Evolutionary conservation across 75 land plant species (phyloP).

Genomic region (Larix kaempferi): DNA sequence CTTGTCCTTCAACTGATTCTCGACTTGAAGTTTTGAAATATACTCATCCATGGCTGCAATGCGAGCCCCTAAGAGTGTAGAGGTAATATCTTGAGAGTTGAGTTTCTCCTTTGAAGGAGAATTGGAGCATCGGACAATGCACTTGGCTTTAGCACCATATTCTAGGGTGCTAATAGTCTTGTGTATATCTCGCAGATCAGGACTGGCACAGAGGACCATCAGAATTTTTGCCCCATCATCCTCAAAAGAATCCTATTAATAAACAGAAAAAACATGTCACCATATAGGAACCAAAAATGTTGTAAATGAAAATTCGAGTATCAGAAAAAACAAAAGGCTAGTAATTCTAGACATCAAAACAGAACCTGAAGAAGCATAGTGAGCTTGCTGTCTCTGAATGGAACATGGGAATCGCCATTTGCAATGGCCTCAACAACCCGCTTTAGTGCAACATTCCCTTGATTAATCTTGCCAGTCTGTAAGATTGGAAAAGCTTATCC

Average conservation of each 20-base stretch:
- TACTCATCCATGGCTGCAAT: constrained; percentile 78
- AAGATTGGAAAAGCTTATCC: background rate
- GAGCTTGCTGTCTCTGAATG: constrained; percentile 95
- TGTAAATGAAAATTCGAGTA: background rate
- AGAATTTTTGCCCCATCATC: constrained; percentile 80
- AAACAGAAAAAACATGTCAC: background rate
- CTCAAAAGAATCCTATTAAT: constrained; percentile 83
- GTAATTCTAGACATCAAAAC: background rate
- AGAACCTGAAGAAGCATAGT: constrained; percentile 96
- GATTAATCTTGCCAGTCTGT: constrained; percentile 97
- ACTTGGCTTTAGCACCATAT: constrained; percentile 92
- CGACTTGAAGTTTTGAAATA: constrained; percentile 69
- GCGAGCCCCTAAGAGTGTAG: constrained; percentile 63
- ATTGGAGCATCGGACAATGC: constrained; percentile 70
- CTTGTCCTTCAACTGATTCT: constrained; percentile 64
- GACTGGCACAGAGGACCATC: constrained; percentile 92
- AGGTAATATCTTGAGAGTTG: constrained; percentile 25
- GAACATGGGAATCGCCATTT: constrained; percentile 92
- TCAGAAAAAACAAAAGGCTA: background rate
- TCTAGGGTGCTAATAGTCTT: constrained; percentile 87
- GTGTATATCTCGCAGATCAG: constrained; percentile 82
- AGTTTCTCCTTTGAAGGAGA: constrained; percentile 49
- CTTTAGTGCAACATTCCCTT: constrained; percentile 91
- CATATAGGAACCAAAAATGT: background rate
- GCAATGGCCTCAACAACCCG: constrained; percentile 98